phyloP scores from a whole-genome alignment of 2,329 filamentous ascomycete species.

The Trichoderma sp. region DNA sequence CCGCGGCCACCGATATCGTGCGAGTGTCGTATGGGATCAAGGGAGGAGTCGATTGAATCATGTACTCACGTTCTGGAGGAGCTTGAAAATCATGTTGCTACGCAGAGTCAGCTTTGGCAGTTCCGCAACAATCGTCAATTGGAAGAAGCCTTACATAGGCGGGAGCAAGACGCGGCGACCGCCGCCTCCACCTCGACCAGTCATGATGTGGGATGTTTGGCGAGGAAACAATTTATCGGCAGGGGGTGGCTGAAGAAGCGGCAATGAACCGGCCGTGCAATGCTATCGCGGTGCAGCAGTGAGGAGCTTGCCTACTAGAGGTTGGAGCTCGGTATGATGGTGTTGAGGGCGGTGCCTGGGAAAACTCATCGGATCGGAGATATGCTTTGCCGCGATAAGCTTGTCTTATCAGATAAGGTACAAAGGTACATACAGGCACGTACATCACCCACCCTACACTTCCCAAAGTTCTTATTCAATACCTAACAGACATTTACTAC shows the following conservation, averaged over 20 bases:
- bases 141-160: conserved; percentile 46
- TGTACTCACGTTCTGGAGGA: conserved; percentile 61
- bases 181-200: conserved; percentile 58
- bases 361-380: conserved; percentile 9
- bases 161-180: conserved; percentile 60
- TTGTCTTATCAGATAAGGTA: background rate
- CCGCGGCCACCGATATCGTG: background rate
- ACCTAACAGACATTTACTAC: no score
- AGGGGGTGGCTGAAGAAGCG: background rate
- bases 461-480: background rate
- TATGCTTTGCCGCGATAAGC: background rate
- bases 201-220: conserved; percentile 42
- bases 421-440: background rate
- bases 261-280: background rate
- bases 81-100: conserved; percentile 63
- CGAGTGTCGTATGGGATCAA: background rate
- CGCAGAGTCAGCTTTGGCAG: conserved; percentile 27
- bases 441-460: background rate
- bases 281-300: background rate
- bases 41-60: background rate
- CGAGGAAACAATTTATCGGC: background rate
- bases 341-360: conserved; percentile 3
- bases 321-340: background rate
- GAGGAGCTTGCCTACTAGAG: conserved; percentile 1
- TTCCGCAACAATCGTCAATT: background rate